Conservation (phyloP, 2,329 filamentous ascomycete genomes). For the Pseudogymnoascus sp. region DNA sequence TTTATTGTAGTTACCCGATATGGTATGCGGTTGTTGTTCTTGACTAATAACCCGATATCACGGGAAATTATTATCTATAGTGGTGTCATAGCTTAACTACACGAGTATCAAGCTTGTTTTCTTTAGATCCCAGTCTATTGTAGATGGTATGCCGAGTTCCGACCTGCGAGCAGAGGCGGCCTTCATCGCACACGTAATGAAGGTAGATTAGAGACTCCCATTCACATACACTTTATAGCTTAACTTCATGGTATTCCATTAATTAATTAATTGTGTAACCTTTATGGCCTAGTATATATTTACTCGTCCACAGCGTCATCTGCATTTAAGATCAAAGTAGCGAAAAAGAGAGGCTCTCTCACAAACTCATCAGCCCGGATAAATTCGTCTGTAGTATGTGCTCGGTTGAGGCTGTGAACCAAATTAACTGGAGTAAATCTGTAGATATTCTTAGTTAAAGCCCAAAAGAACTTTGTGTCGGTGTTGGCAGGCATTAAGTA, state of each 20-base stretch:
- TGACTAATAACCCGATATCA: neutral
- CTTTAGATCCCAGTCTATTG: neutral
- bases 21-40: neutral
- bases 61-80: neutral
- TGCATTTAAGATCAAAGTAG: slow-evolving; percentile 24
- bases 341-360: slow-evolving; percentile 26
- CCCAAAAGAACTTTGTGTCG: slow-evolving; percentile 26
- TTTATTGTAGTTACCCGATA: neutral
- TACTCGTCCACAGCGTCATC: slow-evolving; percentile 17
- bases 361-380: slow-evolving; percentile 25
- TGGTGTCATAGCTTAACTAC: neutral
- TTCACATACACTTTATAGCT: neutral
- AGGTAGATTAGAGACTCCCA: neutral
- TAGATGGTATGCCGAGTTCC: neutral
- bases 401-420: slow-evolving; percentile 4
- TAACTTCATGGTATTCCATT: neutral
- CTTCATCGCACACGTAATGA: neutral
- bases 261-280: neutral
- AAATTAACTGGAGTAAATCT: slow-evolving; percentile 31
- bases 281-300: neutral
- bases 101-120: neutral
- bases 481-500: slow-evolving; percentile 23
- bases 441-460: slow-evolving; percentile 33
- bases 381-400: slow-evolving; percentile 16
- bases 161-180: neutral